Evolutionary conservation across 176 grass and related monocot genomes (phyloP), one percentile per base, ranked within the genome.

Genomic region (Alopecurus myosuroides): DNA sequence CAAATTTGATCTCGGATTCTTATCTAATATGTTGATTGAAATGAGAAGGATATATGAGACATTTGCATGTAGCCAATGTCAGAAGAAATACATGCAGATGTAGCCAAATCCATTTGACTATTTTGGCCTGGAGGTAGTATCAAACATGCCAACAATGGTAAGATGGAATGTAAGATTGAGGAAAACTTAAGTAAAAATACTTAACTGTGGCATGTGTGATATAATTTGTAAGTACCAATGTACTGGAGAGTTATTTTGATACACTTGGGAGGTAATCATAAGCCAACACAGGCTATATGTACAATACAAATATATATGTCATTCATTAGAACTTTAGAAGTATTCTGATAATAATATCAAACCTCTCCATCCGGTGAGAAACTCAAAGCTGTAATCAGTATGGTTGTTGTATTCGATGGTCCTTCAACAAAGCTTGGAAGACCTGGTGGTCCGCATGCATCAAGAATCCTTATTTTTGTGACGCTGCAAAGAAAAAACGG

Each of bases 281-380:
- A 52, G 70, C 31, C 34, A 84, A 46, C 36, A 62, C 30, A 58
- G 29, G 40, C 48, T 62, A 30, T 52, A 68, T 51, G 35, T 51
- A 74, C 11, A 19, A 71, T 40, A 30, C 56, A 82, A 6, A 7
- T 51, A 40, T 40, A 44, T 57, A 85, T 75, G 30, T 49, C 31
- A 64, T 70, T 78, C 67, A n/a, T 82, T 42, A 35, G 71, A 70
- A 41, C 67, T 18, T 82, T 42, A 35, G 71, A 70, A 41, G 6
- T 53, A 86, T 45, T 82, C 6, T 72, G 22, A n/a, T 84, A 65
- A 11, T 4, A 84, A 48, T 88, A 73, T 50, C 79, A 67, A 86
- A 98, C 95, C 91, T 98, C 95, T 81, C 93, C 95, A 83, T 98
- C 93, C 1, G 77, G 93, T 76, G 95, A 95, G 84, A 98, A 98